Base-by-base conservation (phyloP, 164 flowering plant genomes). In the Echeveria elegans region DNA sequence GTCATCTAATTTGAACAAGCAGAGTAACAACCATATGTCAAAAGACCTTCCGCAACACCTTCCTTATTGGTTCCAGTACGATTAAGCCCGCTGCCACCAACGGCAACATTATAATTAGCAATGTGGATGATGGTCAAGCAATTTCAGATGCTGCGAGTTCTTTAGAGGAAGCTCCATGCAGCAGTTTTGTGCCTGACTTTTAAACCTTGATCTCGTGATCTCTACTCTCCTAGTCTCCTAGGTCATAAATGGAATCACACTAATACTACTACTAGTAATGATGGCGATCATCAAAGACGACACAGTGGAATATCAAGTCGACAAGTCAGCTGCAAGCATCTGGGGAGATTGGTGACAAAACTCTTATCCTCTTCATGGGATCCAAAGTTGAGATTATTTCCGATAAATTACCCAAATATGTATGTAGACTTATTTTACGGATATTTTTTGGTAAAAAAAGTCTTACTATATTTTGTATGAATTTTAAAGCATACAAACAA, bases 181-280 rank as follows among this genome's bases (percentile, higher is more conserved):
- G 41, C 29, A 34, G 41, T 2, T 45, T 5, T 4, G 26, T 82
- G 71, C 85, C 81, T 26, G 85, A 84, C 71, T 66, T n/a, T n/a
- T 83, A 72, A 83, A 83, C 71, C 84, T 83, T 62, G 83, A 79
- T 64, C 82, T 81, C 41, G 43, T 80, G 21, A 71, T 81, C 0
- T 64, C 32, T 23, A 64, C 41, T 29, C 31, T 29, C 31, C 63
- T 62, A 18, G 32, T 34, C 8, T 4, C 26, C 66, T 12, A 18
- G 45, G 66, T 63, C 28, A 40, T 18, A 26, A 0, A 21, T 28
- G 29, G 28, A 63, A 40, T 14, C 58, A 0, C 23, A 23, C 28
- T 24, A n/a, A n/a, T n/a, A n/a, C n/a, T n/a, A 40, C 18, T 43
- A 16, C 19, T 11, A 15, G 5, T 43, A 43, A 4, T 43, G 47